Evolutionary conservation across 164 flowering plant genomes (phyloP), one percentile per base, ranked within the genome.

Genomic region (Brasenia schreberi): DNA sequence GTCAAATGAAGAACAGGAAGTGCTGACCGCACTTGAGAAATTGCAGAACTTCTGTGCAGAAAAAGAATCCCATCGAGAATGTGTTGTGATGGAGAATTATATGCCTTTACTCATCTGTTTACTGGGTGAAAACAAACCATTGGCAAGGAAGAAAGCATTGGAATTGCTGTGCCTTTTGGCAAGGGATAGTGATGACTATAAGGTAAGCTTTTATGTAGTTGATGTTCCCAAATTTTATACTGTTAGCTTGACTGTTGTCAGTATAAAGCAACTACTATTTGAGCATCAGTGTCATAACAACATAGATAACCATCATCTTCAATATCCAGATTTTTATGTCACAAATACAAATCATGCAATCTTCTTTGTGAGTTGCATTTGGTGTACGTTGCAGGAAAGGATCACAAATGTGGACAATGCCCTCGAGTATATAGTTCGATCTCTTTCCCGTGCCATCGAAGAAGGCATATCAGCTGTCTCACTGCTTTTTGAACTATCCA

Each of bases 41-140:
- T 73, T 88, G 66, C 77, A 76, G 69, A 77, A 72, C 66, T 79
- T 88, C 7, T 88, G 90, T 73, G 78, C 77, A 75, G 79, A 81
- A 73, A 81, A 76, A 77, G 85, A 79, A 33, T 64, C 71, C 64
- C 85, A 86, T 66, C 75, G 79, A 23, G 95, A 88, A 70, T 88
- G 95, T 90, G 78, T 88, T 16, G 76, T 73, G 39, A 65, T 81
- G 72, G 95, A 88, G 78, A 74, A 86, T 66, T 88, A 82, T 69
- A 77, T 83, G 52, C 85, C 84, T 11, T 49, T 61, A 42, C 82
- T 88, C 52, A 66, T 82, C 63, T 68, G 68, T 63, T 79, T 82
- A 69, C 88, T 88, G 45, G 75, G 72, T 61, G 49, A 53, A 10
- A 82, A 74, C 75, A 79, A 75, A 70, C 78, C 75, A 33, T 80